Evolutionary conservation across 176 grass and related monocot species (phyloP).

Genomic region (Avena eriantha): DNA sequence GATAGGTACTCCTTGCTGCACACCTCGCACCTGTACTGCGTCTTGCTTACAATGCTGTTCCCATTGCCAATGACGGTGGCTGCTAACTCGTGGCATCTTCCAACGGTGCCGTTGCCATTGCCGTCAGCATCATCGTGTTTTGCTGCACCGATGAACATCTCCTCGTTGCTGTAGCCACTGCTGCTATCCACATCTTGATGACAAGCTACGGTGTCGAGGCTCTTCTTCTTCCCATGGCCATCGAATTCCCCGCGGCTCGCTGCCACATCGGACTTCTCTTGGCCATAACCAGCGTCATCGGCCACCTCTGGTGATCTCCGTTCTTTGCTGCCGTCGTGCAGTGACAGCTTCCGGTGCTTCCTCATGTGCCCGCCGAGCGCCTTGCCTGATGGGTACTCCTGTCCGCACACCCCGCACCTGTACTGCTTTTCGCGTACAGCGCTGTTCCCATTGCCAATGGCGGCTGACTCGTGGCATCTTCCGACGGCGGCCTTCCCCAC

Average conservation of each 20-base stretch:
- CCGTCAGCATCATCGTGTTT: background rate
- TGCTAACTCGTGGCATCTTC: background rate
- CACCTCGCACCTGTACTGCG: constrained; percentile 41
- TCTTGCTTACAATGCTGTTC: background rate
- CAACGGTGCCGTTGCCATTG: background rate
- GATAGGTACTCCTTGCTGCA: constrained; percentile 37
- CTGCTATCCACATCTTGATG: background rate
- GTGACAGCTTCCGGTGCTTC: constrained; percentile 31
- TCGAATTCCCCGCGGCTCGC: background rate
- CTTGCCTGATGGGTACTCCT: constrained; percentile 21
- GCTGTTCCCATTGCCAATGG: background rate
- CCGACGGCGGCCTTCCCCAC: background rate
- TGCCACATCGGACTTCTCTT: background rate
- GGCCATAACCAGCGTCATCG: background rate
- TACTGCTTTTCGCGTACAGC: background rate
- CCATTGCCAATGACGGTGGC: background rate
- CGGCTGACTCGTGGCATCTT: too few relatives aligned
- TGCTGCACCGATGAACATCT: background rate
- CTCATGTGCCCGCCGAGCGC: constrained; percentile 40
- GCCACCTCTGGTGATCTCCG: background rate
- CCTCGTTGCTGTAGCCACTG: background rate
- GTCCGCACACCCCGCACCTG: constrained; percentile 50
- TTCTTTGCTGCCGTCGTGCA: background rate
- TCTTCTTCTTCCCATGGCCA: background rate
- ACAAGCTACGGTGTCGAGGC: background rate